phyloP scores from a whole-genome alignment of 2,329 filamentous ascomycete genomes.

The Aspergillus oerlinghausenensis region DNA sequence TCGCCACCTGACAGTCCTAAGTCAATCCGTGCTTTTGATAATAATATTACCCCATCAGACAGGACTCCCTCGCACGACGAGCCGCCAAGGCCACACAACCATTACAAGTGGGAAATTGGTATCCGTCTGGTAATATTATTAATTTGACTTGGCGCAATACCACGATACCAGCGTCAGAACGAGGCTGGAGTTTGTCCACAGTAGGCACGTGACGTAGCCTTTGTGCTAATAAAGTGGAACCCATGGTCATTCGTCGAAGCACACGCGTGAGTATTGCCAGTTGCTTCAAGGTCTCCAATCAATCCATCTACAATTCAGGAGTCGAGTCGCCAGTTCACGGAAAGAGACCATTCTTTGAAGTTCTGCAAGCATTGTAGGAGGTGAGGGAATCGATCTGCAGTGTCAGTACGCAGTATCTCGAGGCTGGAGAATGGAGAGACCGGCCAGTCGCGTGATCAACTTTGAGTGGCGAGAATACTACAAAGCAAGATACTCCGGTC shows the following conservation, averaged over 20 bases:
- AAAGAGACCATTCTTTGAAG: neutral
- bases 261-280: neutral
- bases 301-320: too few relatives aligned
- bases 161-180: neutral
- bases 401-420: neutral
- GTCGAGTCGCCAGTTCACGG: neutral
- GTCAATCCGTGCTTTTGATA: too few relatives aligned
- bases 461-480: neutral
- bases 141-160: neutral
- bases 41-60: too few relatives aligned
- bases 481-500: too few relatives aligned
- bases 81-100: slow-evolving; percentile 8
- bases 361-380: neutral
- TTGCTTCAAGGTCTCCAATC: too few relatives aligned
- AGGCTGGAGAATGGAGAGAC: neutral
- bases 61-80: slow-evolving; percentile 8
- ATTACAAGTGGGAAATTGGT: neutral
- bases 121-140: neutral
- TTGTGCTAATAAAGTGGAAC: neutral
- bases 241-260: neutral
- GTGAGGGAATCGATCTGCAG: neutral
- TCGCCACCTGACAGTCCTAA: neutral
- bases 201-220: neutral
- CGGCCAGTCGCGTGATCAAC: neutral
- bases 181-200: neutral